Evolutionary conservation across 176 grass and related monocot species (phyloP).

Genomic region (Phoenix dactylifera): DNA sequence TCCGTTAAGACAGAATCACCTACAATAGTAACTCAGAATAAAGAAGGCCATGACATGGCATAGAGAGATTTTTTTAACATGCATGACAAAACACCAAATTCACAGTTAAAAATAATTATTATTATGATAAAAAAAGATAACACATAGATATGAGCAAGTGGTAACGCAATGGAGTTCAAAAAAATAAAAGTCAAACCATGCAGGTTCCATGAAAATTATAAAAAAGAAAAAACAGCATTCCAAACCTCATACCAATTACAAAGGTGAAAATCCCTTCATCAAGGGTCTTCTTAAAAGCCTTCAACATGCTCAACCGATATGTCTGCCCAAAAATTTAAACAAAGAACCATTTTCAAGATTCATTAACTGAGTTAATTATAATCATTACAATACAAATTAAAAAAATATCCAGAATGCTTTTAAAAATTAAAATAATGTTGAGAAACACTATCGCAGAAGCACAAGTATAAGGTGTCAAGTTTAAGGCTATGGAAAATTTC

Average conservation of each 20-base stretch:
- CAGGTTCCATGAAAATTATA: too few relatives aligned
- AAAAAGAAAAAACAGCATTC: conserved; percentile 11
- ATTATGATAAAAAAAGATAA: too few relatives aligned
- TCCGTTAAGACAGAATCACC: too few relatives aligned
- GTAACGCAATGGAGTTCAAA: too few relatives aligned
- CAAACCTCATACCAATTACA: conserved; percentile 82
- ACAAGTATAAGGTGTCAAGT: neutral
- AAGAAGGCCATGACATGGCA: too few relatives aligned
- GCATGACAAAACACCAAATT: too few relatives aligned
- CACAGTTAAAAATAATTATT: too few relatives aligned
- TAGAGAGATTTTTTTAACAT: too few relatives aligned
- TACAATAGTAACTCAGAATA: too few relatives aligned
- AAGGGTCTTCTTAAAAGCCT: conserved; percentile 97
- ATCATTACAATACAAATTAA: conserved; percentile 9
- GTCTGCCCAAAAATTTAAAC: conserved; percentile 33
- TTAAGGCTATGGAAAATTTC: neutral
- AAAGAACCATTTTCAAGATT: neutral
- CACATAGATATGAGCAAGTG: too few relatives aligned
- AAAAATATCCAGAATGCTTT: conserved; percentile 3
- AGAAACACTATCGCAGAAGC: neutral
- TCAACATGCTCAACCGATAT: conserved; percentile 93
- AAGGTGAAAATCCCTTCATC: conserved; percentile 93
- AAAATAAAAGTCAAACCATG: too few relatives aligned
- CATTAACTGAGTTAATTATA: too few relatives aligned
- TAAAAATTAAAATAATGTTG: neutral